A percentile compares a stretch with the other conserved stretches of the same genome.
Conservation (phyloP, 2,329 filamentous ascomycete species). For the Capronia coronata region DNA sequence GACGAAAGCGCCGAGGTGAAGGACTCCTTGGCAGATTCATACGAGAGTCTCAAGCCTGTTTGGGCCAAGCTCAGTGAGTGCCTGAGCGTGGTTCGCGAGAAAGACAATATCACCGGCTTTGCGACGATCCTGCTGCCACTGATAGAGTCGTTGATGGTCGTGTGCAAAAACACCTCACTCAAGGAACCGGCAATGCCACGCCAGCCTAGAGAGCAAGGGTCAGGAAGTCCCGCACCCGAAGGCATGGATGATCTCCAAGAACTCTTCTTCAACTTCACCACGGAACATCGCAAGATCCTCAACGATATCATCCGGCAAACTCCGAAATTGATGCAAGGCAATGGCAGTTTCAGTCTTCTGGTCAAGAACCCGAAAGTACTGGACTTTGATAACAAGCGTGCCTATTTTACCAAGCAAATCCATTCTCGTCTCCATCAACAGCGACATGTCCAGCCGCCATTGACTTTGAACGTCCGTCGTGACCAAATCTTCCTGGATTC, state of each 20-base stretch:
- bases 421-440: slow-evolving; percentile 66
- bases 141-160: slow-evolving; percentile 96
- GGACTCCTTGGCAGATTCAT: slow-evolving; percentile 78
- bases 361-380: slow-evolving; percentile 98
- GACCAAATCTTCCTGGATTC: slow-evolving; percentile 97
- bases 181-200: slow-evolving; percentile 55
- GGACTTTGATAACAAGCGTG: slow-evolving; percentile 99
- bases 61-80: slow-evolving; percentile 91
- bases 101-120: slow-evolving; percentile 93
- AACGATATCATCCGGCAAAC: slow-evolving; percentile 97
- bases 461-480: slow-evolving; percentile 84
- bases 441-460: slow-evolving; percentile 64
- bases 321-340: slow-evolving; percentile 79
- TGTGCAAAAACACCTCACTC: slow-evolving; percentile 93
- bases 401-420: slow-evolving; percentile 93
- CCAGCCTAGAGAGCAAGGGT: slow-evolving; percentile 58
- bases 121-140: slow-evolving; percentile 90
- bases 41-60: slow-evolving; percentile 86
- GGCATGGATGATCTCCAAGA: slow-evolving; percentile 58
- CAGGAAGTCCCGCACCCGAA: slow-evolving; percentile 65
- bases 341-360: slow-evolving; percentile 87
- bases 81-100: slow-evolving; percentile 76
- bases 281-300: slow-evolving; percentile 93
- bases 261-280: slow-evolving; percentile 94
- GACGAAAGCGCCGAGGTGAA: slow-evolving; percentile 58